Base-by-base conservation (phyloP, 805 yeast genomes). In the Ogataea trehaloabstinens region DNA sequence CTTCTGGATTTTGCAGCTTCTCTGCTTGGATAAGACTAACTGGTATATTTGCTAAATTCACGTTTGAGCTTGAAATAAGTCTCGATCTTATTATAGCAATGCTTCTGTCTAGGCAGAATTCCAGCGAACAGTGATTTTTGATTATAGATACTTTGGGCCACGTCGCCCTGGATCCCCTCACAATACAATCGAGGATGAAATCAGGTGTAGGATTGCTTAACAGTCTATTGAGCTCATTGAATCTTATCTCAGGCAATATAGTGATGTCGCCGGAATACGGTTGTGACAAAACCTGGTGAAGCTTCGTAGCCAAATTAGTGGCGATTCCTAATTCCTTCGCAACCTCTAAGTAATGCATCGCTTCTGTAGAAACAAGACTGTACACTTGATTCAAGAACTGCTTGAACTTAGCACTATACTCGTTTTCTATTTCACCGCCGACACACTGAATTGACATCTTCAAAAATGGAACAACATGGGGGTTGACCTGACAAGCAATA, bases 401-500 rank as follows among this genome's bases (percentile, higher is more conserved):
- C 49, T 80, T 77, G 34, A 82, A 52, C 39, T 71, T 68, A 16
- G 80, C 76, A 42, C 76, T 74, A 28, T 74, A 64, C 44, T 78
- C 83, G 43, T 76, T 74, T 51, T 82, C 86, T 30, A 79, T 64
- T 46, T 76, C 82, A 6, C 86, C 86, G 10, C 88, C 89, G 16
- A 79, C 80, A 56, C 79, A 76, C 16, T 81, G 76, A 4, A 81
- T 71, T 0, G 89, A 79, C 37, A 80, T 65, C 48, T 80, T 80
- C 51, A 93, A 68, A 35, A 91, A 74, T 0, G 99, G 99, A 2
- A 85, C 86, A 12, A 93, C 95, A 58, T 93, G 99, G 0, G 97
- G 95, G 56, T 93, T 93, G 1, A 93, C 99, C 60, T 93, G 99
- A 32, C 95, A 91, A 0, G 97, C 99, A 51, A 93, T 89, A 45